These are phyloP conservation scores for Trichoderma sp. DNA, from an alignment of 2,329 filamentous ascomycete genomes.

Conservation along the genomic window DNA sequence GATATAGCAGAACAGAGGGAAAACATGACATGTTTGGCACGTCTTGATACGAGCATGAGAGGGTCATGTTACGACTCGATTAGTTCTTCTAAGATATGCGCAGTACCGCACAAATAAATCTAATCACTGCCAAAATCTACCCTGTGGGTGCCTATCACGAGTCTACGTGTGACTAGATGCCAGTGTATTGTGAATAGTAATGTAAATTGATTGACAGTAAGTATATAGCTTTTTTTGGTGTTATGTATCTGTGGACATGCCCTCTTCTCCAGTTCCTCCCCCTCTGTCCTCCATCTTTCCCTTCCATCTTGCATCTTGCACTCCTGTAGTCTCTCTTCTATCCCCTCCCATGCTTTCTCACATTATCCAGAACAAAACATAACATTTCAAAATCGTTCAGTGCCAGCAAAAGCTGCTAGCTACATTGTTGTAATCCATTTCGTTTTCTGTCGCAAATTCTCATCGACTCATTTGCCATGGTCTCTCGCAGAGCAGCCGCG, in stretches of 20 bases:
- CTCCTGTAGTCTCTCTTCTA: neutral
- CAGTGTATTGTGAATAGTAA: neutral
- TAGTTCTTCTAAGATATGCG: neutral
- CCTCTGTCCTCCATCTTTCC: neutral
- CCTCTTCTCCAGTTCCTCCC: neutral
- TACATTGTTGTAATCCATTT: neutral
- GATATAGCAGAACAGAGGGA: neutral
- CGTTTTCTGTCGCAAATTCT: neutral
- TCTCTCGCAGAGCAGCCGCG: neutral
- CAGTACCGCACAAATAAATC: neutral
- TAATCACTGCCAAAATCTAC: neutral
- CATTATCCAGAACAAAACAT: neutral
- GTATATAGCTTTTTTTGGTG: constrained; percentile 15
- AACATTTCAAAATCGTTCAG: neutral
- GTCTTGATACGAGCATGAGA: neutral
- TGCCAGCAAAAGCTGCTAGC: neutral
- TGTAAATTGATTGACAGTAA: neutral
- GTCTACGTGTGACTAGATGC: neutral
- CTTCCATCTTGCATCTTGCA: neutral
- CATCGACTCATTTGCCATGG: neutral
- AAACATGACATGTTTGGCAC: neutral
- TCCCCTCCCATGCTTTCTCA: neutral
- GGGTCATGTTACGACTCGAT: neutral
- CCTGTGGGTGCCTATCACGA: too few species aligned
- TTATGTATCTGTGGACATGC: neutral